Evolutionary conservation across 352 stramenopile species (phyloP).

Genomic region (Pythium grandisporangium): DNA sequence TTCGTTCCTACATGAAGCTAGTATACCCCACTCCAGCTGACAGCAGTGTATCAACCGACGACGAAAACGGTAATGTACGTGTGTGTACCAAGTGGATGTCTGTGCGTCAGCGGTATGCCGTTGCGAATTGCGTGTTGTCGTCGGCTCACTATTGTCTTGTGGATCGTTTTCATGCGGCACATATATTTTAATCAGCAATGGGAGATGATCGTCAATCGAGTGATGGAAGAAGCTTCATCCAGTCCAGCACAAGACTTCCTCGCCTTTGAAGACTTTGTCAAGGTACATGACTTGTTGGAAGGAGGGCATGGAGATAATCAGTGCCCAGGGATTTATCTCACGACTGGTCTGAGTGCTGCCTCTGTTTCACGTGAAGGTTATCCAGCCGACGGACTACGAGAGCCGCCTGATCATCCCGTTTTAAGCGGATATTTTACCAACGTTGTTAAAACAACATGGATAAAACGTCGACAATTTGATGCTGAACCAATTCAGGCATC

Average conservation of each 20-base stretch:
- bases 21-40: too few relatives aligned
- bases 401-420: constrained; percentile 45
- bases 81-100: too few relatives aligned
- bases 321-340: too few relatives aligned
- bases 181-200: too few relatives aligned
- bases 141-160: too few relatives aligned
- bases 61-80: too few relatives aligned
- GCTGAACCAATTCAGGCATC: too few relatives aligned
- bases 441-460: not conserved
- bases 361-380: constrained; percentile 15
- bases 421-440: constrained; percentile 9
- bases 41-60: too few relatives aligned
- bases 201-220: constrained; percentile 26
- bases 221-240: constrained; percentile 47
- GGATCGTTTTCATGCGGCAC: too few relatives aligned
- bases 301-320: not conserved
- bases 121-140: too few relatives aligned
- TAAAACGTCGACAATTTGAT: too few relatives aligned
- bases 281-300: constrained; percentile 14
- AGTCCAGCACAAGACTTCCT: constrained; percentile 33
- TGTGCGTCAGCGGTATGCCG: too few relatives aligned
- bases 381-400: constrained; percentile 55
- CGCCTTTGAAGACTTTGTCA: constrained; percentile 52
- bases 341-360: not conserved
- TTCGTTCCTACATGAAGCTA: constrained; percentile 32